Percentiles rank a stretch among this genome's conserved stretches.
Evolutionary conservation across 139 green algal species (phyloP).

Genomic region (Eudorina sp.): DNA sequence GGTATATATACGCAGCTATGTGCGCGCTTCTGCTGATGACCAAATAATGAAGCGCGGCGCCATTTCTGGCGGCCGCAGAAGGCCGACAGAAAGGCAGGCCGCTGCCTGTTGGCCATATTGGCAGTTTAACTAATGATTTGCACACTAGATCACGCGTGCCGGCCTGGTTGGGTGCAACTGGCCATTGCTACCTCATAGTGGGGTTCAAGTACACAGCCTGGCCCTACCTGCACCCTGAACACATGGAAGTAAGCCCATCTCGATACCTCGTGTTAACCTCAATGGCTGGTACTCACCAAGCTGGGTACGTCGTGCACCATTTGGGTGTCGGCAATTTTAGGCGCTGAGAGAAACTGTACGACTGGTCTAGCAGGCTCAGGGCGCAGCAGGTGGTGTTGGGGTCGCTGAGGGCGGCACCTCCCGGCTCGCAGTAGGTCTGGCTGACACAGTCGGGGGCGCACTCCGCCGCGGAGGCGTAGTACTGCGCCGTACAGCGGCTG

Average conservation of each 20-base stretch:
- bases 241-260: too few relatives aligned
- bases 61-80: background rate
- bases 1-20: background rate
- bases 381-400: conserved; percentile 35
- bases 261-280: too few relatives aligned
- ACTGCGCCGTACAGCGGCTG: background rate
- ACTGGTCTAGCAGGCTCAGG: conserved; percentile 37
- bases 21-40: background rate
- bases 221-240: too few relatives aligned
- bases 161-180: background rate
- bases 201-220: background rate
- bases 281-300: too few relatives aligned
- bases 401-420: background rate
- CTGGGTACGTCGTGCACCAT: conserved; percentile 16
- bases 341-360: background rate
- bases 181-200: background rate
- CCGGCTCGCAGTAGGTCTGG: conserved; percentile 31
- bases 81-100: too few relatives aligned
- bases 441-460: conserved; percentile 19
- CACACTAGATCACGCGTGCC: background rate
- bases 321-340: background rate
- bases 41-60: background rate
- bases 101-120: too few relatives aligned
- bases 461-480: background rate
- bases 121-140: too few relatives aligned